A percentile compares a stretch with the other conserved stretches of the same genome.
Conservation (phyloP, 495 filamentous ascomycete species). For the Penicillium mononematosum region DNA sequence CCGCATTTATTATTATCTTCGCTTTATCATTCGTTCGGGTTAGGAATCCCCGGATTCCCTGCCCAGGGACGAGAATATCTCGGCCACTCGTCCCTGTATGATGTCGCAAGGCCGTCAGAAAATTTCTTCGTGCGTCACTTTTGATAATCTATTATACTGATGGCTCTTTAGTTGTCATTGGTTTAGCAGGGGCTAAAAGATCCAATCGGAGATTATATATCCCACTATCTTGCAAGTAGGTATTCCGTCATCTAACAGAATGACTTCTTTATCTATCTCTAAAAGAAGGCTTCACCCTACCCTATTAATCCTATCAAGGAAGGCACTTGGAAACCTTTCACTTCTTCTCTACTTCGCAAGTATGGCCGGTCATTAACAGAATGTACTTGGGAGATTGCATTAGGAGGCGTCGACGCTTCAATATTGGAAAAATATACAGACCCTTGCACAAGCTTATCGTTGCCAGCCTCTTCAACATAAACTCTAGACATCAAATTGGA, state of each 20-base stretch:
- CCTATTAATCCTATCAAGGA: neutral
- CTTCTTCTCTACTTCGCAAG: neutral
- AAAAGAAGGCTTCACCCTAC: neutral
- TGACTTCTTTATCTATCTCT: neutral
- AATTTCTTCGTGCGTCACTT: neutral
- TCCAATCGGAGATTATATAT: neutral
- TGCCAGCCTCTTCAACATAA: no score
- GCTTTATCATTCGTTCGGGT: neutral
- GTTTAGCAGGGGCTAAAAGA: neutral
- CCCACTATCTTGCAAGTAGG: neutral
- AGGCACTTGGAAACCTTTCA: neutral
- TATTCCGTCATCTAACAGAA: neutral
- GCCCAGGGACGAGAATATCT: neutral
- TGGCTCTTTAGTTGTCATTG: neutral
- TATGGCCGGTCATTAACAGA: neutral
- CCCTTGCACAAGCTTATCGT: no score
- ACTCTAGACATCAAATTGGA: no score
- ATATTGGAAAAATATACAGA: no score
- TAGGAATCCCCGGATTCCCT: neutral
- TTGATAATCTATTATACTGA: neutral
- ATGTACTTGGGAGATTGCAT: neutral
- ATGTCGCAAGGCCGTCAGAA: neutral
- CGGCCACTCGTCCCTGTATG: neutral
- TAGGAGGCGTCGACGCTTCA: no score
- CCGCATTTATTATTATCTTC: neutral